Evolutionary conservation across 805 yeast genomes (phyloP), one percentile per base, ranked within the genome.

Genomic region (Yarrowia sp.): DNA sequence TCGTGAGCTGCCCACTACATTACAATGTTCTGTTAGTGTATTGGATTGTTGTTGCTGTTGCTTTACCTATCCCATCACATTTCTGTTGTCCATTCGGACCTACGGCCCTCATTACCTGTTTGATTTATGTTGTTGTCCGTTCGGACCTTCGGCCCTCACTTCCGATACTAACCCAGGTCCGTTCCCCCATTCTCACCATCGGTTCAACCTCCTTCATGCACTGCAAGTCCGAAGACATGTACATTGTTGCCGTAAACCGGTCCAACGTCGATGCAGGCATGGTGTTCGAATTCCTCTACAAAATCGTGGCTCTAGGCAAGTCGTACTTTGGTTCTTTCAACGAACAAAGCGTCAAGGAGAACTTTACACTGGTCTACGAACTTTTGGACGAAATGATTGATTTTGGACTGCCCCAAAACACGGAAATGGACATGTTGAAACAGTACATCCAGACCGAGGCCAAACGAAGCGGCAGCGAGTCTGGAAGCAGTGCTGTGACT

Each of bases 121-220:
- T n/a, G n/a, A n/a, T n/a, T n/a, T n/a, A n/a, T n/a, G n/a, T n/a
- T n/a, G n/a, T n/a, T n/a, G n/a, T n/a, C n/a, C n/a, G n/a, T n/a
- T 14, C 30, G 30, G 4, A 5, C 30, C 30, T 5, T 5, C 30
- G 8, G n/a, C 38, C 3, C 6, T 33, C 6, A 12, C 17, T 7
- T 6, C 38, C 38, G 1, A n/a, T n/a, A n/a, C 59, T 17, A 24
- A 33, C 32, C 49, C 76, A 74, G 77, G 61, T 80, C n/a, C 77
- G 86, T 67, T 83, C 90, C 0, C 93, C 95, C 0, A 81, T 89
- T 0, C 77, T 93, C 48, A 95, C 98, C 0, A 77, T 95, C 48
- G 98, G 98, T 0, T 90, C 96, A 0, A 95, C 98, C 0, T 88
- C 97, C 0, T 95, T 93, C 72, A 81, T 91, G 63, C 92, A 91